phyloP scores from a whole-genome alignment of 2,329 filamentous ascomycete species.

The Arachnopeziza araneosa region DNA sequence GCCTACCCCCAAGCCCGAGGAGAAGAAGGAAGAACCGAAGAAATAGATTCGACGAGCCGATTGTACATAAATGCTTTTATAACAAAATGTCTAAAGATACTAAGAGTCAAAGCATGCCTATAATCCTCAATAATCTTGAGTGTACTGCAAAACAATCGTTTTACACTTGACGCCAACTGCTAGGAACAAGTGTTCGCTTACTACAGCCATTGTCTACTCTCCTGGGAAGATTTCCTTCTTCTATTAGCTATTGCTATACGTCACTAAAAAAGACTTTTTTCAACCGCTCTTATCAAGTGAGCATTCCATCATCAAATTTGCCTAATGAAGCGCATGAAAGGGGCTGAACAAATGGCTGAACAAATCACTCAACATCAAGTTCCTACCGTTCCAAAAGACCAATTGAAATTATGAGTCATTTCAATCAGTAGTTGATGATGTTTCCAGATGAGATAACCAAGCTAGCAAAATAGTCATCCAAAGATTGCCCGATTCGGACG shows the following conservation, averaged over 20 bases:
- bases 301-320: background rate
- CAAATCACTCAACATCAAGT: no score
- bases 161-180: no score
- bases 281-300: background rate
- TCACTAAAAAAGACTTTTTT: background rate
- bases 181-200: background rate
- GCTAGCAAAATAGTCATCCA: no score
- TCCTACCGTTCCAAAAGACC: no score
- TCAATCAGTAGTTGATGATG: no score
- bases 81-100: background rate
- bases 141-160: no score
- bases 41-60: slow-evolving; percentile 52
- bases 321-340: background rate
- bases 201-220: background rate
- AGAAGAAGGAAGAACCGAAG: slow-evolving; percentile 85
- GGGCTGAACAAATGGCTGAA: no score
- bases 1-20: slow-evolving; percentile 91
- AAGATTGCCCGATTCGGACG: background rate
- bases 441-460: no score
- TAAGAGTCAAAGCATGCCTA: background rate
- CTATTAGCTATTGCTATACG: background rate
- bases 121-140: no score
- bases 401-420: no score
- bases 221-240: background rate
- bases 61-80: slow-evolving; percentile 25